These are phyloP conservation scores for Dactylonectria macrodidyma DNA, from an alignment of 2,329 filamentous ascomycete species.

Conservation along the genomic window DNA sequence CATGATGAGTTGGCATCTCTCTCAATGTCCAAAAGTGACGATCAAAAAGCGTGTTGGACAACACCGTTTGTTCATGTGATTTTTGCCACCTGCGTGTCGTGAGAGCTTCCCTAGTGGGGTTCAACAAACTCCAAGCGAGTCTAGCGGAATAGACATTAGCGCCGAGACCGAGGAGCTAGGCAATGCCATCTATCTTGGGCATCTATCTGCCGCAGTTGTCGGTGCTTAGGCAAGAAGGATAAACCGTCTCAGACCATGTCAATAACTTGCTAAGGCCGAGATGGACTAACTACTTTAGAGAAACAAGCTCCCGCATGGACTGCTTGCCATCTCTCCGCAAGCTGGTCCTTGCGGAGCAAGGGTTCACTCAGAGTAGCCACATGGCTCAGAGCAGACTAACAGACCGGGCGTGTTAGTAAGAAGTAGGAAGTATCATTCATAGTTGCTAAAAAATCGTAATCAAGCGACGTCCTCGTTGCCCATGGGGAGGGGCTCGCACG, in stretches of 20 bases:
- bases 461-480: constrained; percentile 17
- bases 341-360: constrained; percentile 28
- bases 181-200: constrained; percentile 4
- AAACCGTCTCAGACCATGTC: constrained; percentile 2
- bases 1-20: constrained; percentile 39
- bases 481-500: constrained; percentile 22
- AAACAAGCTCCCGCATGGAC: constrained; percentile 21
- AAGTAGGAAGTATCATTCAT: constrained; percentile 29
- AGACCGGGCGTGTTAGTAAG: constrained; percentile 5
- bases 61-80: constrained; percentile 36
- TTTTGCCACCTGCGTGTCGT: constrained; percentile 20
- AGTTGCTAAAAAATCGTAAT: constrained; percentile 13
- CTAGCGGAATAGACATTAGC: constrained; percentile 19
- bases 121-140: constrained; percentile 5
- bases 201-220: constrained; percentile 4
- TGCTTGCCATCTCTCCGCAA: constrained; percentile 9
- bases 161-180: constrained; percentile 12
- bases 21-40: constrained; percentile 15
- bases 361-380: constrained; percentile 23
- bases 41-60: constrained; percentile 19
- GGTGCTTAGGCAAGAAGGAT: neutral
- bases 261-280: constrained; percentile 19
- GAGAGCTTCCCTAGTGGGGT: constrained; percentile 6
- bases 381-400: constrained; percentile 12
- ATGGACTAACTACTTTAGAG: constrained; percentile 21